These are phyloP conservation scores for Carallia pectinifolia DNA, from an alignment of 345 rosid genomes.

Conservation along the genomic window DNA sequence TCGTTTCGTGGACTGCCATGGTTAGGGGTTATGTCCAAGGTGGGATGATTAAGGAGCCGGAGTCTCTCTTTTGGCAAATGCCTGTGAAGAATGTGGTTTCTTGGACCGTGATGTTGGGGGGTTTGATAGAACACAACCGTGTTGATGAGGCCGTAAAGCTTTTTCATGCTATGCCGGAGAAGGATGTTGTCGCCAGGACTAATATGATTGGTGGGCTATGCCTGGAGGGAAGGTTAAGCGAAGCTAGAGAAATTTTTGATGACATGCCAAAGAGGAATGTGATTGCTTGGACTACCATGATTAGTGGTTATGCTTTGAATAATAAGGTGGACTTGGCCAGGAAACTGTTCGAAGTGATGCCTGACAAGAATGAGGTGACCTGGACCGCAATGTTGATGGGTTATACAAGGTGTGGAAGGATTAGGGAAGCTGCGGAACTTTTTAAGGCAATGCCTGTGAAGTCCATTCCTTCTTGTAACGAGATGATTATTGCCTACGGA, in stretches of 20 bases:
- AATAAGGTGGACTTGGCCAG: slow-evolving; percentile 67
- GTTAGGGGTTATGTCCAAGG: slow-evolving; percentile 62
- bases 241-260: slow-evolving; percentile 71
- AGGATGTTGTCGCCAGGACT: slow-evolving; percentile 78
- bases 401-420: slow-evolving; percentile 61
- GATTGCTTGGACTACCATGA: slow-evolving; percentile 75
- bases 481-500: slow-evolving; percentile 70
- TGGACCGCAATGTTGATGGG: slow-evolving; percentile 87
- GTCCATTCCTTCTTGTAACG: slow-evolving; percentile 56
- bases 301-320: slow-evolving; percentile 64
- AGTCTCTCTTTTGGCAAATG: slow-evolving; percentile 63
- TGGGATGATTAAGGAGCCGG: slow-evolving; percentile 59
- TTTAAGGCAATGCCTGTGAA: slow-evolving; percentile 62
- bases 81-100: slow-evolving; percentile 75
- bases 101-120: slow-evolving; percentile 85
- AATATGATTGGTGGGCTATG: slow-evolving; percentile 75
- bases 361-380: slow-evolving; percentile 71
- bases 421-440: slow-evolving; percentile 58
- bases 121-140: slow-evolving; percentile 54
- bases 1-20: slow-evolving; percentile 76
- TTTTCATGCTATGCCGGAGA: slow-evolving; percentile 65
- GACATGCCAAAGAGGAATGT: slow-evolving; percentile 66
- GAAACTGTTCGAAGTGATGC: slow-evolving; percentile 86
- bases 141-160: slow-evolving; percentile 56
- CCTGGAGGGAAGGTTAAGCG: slow-evolving; percentile 50